Evolutionary conservation across 345 rosid genomes (phyloP).

Genomic region (Syzygium aromaticum): DNA sequence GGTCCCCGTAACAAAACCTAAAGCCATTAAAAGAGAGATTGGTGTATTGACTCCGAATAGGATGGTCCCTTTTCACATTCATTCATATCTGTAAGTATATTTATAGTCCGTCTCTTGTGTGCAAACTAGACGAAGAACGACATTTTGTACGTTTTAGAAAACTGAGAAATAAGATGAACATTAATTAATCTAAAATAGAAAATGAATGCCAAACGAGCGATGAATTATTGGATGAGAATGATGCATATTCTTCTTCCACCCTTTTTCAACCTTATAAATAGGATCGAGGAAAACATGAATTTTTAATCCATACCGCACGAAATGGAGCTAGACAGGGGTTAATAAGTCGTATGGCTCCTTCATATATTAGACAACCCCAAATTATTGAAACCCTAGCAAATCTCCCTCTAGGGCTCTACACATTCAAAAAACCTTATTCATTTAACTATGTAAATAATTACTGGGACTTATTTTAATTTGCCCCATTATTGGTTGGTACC

Average conservation of each 20-base stretch:
- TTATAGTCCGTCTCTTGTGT: neutral
- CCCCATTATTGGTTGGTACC: neutral
- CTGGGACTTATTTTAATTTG: neutral
- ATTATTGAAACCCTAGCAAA: neutral
- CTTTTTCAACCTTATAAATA: neutral
- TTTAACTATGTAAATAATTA: neutral
- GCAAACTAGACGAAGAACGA: neutral
- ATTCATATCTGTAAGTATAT: neutral
- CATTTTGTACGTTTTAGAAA: neutral
- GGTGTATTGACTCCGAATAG: neutral
- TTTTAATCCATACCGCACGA: neutral
- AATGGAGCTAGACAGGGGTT: neutral
- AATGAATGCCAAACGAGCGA: neutral
- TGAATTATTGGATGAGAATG: neutral
- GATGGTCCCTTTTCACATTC: neutral
- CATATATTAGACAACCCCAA: neutral
- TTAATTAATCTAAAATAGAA: neutral
- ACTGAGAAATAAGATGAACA: neutral
- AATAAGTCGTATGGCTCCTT: neutral
- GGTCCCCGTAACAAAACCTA: neutral
- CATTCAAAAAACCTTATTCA: neutral
- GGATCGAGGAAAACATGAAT: neutral
- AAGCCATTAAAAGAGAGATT: neutral
- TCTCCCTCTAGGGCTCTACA: neutral
- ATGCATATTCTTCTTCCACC: neutral